These are phyloP conservation scores for Amaranthus cruentus DNA, from an alignment of 148 eudicot genomes.

Conservation along the genomic window DNA sequence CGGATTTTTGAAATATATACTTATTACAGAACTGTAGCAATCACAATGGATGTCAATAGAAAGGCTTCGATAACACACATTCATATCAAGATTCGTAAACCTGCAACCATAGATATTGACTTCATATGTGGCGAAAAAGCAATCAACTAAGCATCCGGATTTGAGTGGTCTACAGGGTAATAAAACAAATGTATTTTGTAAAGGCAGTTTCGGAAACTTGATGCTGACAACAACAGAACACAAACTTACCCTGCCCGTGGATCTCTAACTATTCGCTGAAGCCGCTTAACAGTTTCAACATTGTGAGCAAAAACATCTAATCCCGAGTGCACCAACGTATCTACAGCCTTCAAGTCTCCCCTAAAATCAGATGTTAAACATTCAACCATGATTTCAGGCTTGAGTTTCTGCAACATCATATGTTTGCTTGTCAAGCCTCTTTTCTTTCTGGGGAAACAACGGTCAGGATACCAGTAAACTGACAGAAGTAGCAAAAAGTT, in stretches of 20 bases:
- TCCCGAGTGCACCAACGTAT: constrained; percentile 78
- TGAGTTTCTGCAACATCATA: constrained; percentile 55
- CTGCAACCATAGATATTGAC: neutral
- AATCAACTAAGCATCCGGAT: neutral
- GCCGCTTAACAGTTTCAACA: constrained; percentile 83
- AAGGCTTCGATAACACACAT: neutral
- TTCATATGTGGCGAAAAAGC: no score
- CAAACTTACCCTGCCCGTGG: constrained; percentile 87
- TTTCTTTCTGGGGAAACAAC: neutral
- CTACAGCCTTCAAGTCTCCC: constrained; percentile 82
- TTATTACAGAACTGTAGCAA: no score
- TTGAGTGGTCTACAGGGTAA: neutral
- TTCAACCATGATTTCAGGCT: constrained; percentile 83
- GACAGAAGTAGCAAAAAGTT: neutral
- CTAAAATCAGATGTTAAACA: constrained; percentile 94
- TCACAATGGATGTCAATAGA: no score
- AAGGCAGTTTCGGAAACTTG: neutral
- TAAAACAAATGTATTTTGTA: neutral
- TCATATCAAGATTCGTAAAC: neutral
- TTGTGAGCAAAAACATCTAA: constrained; percentile 98
- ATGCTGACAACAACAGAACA: neutral
- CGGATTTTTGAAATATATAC: no score
- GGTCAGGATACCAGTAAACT: neutral
- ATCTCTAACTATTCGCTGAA: constrained; percentile 91
- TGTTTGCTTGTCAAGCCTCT: constrained; percentile 18